phyloP scores from a whole-genome alignment of 1,284 basidiomycete species.

The Trametes pubescens region DNA sequence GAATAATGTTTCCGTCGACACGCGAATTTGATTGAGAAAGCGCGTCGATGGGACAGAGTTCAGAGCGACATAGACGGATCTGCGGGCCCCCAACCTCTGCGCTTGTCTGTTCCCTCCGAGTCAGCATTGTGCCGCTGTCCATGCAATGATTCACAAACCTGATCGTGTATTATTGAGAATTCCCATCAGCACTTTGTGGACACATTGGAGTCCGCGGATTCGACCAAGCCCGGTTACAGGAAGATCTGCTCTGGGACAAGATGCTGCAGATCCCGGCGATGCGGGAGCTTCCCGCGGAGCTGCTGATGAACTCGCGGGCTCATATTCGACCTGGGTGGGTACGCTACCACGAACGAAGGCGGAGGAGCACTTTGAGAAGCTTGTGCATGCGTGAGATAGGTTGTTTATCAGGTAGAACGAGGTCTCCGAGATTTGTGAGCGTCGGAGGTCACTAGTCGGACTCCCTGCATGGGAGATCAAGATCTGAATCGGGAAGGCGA shows the following conservation, averaged over 20 bases:
- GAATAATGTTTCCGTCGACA: background rate
- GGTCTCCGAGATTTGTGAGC: constrained; percentile 13
- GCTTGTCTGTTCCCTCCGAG: background rate
- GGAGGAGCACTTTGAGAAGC: constrained; percentile 5
- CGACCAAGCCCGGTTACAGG: too few relatives aligned
- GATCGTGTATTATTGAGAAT: too few relatives aligned
- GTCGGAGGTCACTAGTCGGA: too few relatives aligned
- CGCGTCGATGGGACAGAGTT: background rate
- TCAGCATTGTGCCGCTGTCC: too few relatives aligned
- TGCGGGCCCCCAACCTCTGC: background rate
- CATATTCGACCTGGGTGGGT: too few relatives aligned
- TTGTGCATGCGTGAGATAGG: background rate
- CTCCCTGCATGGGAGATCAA: too few relatives aligned
- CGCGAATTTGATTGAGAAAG: background rate
- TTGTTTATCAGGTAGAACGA: constrained; percentile 6
- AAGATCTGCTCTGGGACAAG: constrained; percentile 2
- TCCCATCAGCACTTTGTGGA: too few relatives aligned
- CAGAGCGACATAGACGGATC: background rate
- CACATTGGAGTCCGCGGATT: too few relatives aligned
- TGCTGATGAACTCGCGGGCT: too few relatives aligned
- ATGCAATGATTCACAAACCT: too few relatives aligned
- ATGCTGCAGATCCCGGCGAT: background rate
- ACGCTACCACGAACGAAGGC: too few relatives aligned
- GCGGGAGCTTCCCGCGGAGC: constrained; percentile 14
- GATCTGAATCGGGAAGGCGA: too few relatives aligned